Base-by-base conservation (phyloP, 495 filamentous ascomycete genomes). In the Aspergillus kassunensis region DNA sequence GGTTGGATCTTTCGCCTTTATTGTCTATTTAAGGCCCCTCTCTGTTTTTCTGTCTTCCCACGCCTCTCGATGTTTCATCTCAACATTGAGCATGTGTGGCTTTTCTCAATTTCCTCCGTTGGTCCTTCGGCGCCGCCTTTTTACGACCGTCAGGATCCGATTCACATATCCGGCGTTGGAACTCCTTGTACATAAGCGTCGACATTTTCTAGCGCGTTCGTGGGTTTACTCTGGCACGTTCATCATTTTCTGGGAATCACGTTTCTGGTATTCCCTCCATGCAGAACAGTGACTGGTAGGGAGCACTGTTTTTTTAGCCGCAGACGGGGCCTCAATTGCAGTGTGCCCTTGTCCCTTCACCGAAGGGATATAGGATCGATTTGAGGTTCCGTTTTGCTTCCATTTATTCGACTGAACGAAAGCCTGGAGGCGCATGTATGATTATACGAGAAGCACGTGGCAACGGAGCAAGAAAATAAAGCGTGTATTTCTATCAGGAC, bases 381-480 rank as follows among this genome's bases (percentile, higher is more conserved):
- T 50, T 50, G 30, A 40, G 39, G 25, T 45, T 46, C 44, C 30
- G 20, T 45, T 51, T 30, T 44, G 54, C 25, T 43, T 25, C 21
- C 48, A 43, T 52, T 45, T 21, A 23, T 27, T 35, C 16, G 19
- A 16, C 33, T 49, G 7, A 36, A 42, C 7, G 44, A 36, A 44
- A 34, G n/a, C 20, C 36, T 25, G n/a, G 43, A 46, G 62, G 58
- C 64, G 62, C 56, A 60, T 74, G 71, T 74, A 74, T 67, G 69
- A 74, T 72, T 70, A 45, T 24, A 74, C 59, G 71, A 74, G 65
- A 66, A 61, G 64, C 68, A 74, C 59, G 69, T 59, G 66, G 63
- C 67, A 67, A 69, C 64, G 68, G 64, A 63, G 59, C 50, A 53
- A 62, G 24, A 54, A 57, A 46, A 46, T 52, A 35, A 40, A 46